phyloP scores from a whole-genome alignment of 441 rosid genomes.

The Bocquillonia castaneifolia region DNA sequence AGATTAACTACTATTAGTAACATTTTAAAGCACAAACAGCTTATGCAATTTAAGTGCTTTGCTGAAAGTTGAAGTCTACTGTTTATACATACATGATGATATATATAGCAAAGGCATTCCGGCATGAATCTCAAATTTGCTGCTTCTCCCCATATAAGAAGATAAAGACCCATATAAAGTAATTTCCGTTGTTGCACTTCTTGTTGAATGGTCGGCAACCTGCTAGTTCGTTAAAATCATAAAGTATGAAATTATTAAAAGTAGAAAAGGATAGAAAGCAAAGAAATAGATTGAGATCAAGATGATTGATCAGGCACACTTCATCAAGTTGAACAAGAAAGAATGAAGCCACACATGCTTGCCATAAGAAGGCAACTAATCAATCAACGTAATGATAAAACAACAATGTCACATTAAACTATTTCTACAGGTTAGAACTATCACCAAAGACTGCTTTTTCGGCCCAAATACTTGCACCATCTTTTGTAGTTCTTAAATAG shows the following conservation, averaged over 20 bases:
- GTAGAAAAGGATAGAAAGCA: neutral
- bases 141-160: conserved; percentile 98
- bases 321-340: neutral
- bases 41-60: neutral
- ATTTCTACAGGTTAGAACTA: conserved; percentile 12
- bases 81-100: conserved; percentile 76
- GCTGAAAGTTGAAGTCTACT: neutral
- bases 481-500: conserved; percentile 90
- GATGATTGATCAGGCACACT: neutral
- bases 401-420: neutral
- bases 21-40: neutral
- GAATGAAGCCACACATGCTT: neutral
- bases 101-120: conserved; percentile 94
- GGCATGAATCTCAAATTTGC: conserved; percentile 99
- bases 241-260: neutral
- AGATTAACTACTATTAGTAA: neutral
- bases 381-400: neutral
- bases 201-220: conserved; percentile 98
- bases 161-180: conserved; percentile 92
- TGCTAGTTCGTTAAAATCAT: conserved; percentile 21
- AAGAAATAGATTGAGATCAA: neutral
- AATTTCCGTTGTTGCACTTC: conserved; percentile 97
- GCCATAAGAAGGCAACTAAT: neutral
- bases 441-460: conserved; percentile 95
- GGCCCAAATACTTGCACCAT: conserved; percentile 93